Percentiles rank a stretch among this genome's conserved stretches.
These are phyloP conservation scores for Pseudoscleropodium purum DNA, from an alignment of 225 moss, liverwort and hornwort species.

Conservation along the genomic window DNA sequence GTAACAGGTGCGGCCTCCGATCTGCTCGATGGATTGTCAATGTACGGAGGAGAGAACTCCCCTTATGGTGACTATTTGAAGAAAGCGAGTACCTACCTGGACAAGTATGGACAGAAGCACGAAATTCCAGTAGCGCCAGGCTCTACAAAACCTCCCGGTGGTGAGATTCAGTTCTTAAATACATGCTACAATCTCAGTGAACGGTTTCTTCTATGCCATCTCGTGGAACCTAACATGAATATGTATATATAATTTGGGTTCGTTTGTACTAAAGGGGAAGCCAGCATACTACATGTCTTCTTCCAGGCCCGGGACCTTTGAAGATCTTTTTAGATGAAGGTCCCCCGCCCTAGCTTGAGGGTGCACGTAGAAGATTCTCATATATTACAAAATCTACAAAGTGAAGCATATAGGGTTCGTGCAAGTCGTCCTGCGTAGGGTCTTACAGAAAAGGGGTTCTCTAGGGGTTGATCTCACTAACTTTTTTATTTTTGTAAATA, in stretches of 20 bases:
- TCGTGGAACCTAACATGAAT: not conserved
- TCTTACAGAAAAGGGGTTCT: not conserved
- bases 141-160: not conserved
- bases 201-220: not conserved
- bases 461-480: not conserved
- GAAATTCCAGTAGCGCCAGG: not conserved
- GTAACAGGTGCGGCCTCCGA: slow-evolving; percentile 30
- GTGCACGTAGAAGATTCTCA: not conserved
- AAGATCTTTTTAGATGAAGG: too few species aligned
- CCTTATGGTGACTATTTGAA: slow-evolving; percentile 20
- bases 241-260: not conserved
- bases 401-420: not conserved
- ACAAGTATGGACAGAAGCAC: slow-evolving; percentile 38
- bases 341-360: not conserved
- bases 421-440: not conserved
- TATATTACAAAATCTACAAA: too few species aligned
- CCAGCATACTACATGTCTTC: too few species aligned
- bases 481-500: not conserved
- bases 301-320: not conserved
- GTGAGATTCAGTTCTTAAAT: not conserved
- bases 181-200: not conserved
- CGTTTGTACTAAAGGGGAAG: not conserved
- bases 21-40: slow-evolving; percentile 33
- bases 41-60: slow-evolving; percentile 32
- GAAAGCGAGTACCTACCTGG: slow-evolving; percentile 40